Conservation (phyloP, 1,284 basidiomycete genomes). For the Fistulinella staudtii region DNA sequence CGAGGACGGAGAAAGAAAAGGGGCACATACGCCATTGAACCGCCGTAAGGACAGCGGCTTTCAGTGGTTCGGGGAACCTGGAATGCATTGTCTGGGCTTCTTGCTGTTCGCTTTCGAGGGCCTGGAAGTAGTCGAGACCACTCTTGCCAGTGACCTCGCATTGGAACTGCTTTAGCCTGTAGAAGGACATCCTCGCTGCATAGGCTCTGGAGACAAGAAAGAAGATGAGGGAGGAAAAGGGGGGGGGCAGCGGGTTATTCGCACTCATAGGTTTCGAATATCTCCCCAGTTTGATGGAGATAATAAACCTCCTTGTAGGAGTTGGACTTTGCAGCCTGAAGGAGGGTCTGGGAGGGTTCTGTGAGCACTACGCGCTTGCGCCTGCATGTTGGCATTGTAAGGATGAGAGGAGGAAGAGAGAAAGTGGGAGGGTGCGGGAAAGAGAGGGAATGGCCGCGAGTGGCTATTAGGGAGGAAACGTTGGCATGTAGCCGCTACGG, state of each 20-base stretch:
- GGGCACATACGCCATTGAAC: conserved; percentile 91
- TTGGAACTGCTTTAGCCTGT: conserved; percentile 89
- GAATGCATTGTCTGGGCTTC: conserved; percentile 87
- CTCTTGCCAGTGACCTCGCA: conserved; percentile 95
- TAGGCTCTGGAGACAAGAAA: conserved; percentile 62
- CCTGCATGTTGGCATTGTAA: conserved; percentile 83
- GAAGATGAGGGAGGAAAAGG: conserved; percentile 22
- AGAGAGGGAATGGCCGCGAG: conserved; percentile 36
- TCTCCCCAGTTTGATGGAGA: conserved; percentile 89
- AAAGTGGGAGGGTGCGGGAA: conserved; percentile 33
- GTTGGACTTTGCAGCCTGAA: conserved; percentile 59
- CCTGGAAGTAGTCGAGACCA: conserved; percentile 91
- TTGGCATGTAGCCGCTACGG: conserved; percentile 35
- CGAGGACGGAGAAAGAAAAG: conserved; percentile 20
- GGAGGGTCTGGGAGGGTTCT: conserved; percentile 66
- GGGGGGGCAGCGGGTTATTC: conserved; percentile 26
- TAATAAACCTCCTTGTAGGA: conserved; percentile 80
- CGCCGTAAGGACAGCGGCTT: conserved; percentile 83
- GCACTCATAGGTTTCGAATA: conserved; percentile 92
- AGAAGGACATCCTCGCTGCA: conserved; percentile 88
- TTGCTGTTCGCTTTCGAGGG: conserved; percentile 84
- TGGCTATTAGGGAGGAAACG: conserved; percentile 41
- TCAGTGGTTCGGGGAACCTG: conserved; percentile 89
- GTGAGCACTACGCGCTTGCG: conserved; percentile 88
- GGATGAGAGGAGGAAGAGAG: conserved; percentile 20